Percentiles rank a stretch among this genome's conserved stretches.
Conservation (phyloP, 495 filamentous ascomycete genomes). For the Trichoderma virens region DNA sequence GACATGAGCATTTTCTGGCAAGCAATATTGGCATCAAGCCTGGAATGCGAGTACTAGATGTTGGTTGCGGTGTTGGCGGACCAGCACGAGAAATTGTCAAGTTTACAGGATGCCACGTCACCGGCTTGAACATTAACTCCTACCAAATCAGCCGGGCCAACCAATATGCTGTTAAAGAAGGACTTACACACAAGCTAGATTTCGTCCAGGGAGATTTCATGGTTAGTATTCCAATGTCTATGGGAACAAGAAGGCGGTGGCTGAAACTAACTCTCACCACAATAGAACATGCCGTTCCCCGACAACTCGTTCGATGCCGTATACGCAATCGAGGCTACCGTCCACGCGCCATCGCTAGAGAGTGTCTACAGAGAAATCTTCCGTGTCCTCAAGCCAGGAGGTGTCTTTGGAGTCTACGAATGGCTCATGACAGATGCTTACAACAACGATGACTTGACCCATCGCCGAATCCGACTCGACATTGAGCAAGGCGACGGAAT, state of each 20-base stretch:
- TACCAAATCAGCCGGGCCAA: conserved; percentile 97
- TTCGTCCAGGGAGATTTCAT: conserved; percentile 98
- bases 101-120: conserved; percentile 83
- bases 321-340: conserved; percentile 96
- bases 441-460: conserved; percentile 78
- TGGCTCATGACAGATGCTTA: conserved; percentile 98
- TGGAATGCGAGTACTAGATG: conserved; percentile 86
- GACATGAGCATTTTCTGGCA: conserved; percentile 97
- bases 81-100: conserved; percentile 94
- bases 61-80: conserved; percentile 95
- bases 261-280: conserved; percentile 2
- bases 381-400: conserved; percentile 93
- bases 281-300: conserved; percentile 92
- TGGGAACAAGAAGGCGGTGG: not conserved
- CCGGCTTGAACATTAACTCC: conserved; percentile 98
- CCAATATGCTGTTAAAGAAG: conserved; percentile 73
- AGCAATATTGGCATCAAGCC: conserved; percentile 78
- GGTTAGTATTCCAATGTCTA: conserved; percentile 37
- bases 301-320: conserved; percentile 90
- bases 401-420: conserved; percentile 95
- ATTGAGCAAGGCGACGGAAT: conserved; percentile 97
- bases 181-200: conserved; percentile 69
- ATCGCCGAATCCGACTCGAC: conserved; percentile 84
- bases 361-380: conserved; percentile 92
- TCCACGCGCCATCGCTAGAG: conserved; percentile 86